Evolutionary conservation across 495 filamentous ascomycete genomes (phyloP), one percentile per base, ranked within the genome.

Genomic region (Aspergillus funiculosus): DNA sequence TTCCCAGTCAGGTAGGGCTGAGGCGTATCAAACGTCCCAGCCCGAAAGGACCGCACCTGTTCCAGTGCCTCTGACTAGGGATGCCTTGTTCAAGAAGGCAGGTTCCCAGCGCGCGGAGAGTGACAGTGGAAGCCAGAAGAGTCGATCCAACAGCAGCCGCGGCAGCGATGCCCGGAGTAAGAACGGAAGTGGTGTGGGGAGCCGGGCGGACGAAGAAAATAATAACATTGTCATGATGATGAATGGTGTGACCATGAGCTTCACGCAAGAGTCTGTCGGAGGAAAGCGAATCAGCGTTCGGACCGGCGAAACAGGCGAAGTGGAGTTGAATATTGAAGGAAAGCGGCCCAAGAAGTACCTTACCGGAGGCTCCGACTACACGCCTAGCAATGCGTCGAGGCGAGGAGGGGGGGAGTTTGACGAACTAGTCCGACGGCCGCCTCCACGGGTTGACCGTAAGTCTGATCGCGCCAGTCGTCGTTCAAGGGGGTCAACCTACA

Each of bases 101-200:
- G 47, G 51, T 10, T 50, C 52, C 9, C 56, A 53, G 29, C 61
- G 63, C 15, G 39, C 57, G 1, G 63, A 56, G 13, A 72, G 69
- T 41, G 71, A 74, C 37, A 67, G 61, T 21, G 68, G 64, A 19
- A 74, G 71, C 44, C 69, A 69, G 39, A 70, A 72, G 39, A 72
- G 62, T 48, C 64, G 63, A 18, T 71, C 68, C 8, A 66, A 61
- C 57, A 69, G 70, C 59, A 71, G 69, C 50, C 66, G 65, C 22
- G 69, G 60, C 21, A 72, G 61, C 52, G 62, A 65, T 37, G 55
- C 57, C 9, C 62, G 62, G 13, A 65, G 59, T 7, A 57, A 55
- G 22, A 54, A 51, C 28, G 62, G 55, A 17, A 66, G 68, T 41
- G 59, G 51, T n/a, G 54, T 51, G 15, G 58, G 59, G 18, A 59